Conservation (phyloP, 192 early-diverging fungal species). For the Rhizophagus clarus region DNA sequence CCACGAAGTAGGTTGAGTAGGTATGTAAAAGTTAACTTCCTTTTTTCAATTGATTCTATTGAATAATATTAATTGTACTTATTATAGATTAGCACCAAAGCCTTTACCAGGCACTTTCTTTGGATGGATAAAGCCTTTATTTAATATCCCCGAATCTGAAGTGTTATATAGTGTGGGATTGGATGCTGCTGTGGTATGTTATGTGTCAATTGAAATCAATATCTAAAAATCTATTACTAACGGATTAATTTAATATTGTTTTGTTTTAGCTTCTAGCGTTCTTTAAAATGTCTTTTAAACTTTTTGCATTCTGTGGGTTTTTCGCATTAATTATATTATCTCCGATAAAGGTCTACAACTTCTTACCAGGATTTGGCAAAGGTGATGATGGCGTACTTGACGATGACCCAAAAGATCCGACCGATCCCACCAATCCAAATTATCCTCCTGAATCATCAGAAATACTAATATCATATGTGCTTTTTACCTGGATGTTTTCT, state of each 20-base stretch:
- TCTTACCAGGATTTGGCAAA: not conserved
- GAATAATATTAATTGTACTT: not conserved
- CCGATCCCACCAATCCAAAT: not conserved
- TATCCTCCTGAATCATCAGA: not conserved
- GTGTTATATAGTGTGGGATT: constrained; percentile 56
- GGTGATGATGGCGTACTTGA: not conserved
- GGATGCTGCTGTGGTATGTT: constrained; percentile 57
- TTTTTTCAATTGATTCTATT: not conserved
- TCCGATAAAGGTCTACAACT: constrained; percentile 44
- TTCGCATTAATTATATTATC: constrained; percentile 50
- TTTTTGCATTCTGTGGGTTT: constrained; percentile 51
- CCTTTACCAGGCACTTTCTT: constrained; percentile 46
- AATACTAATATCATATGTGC: constrained; percentile 7
- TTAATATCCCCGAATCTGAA: constrained; percentile 44
- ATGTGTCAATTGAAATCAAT: not conserved
- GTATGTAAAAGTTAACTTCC: constrained; percentile 4
- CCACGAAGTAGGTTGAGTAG: constrained; percentile 41
- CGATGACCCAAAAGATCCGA: not conserved
- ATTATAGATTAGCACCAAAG: constrained; percentile 47
- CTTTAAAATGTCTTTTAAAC: constrained; percentile 49
- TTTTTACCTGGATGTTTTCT: constrained; percentile 60
- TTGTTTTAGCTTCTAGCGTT: constrained; percentile 54
- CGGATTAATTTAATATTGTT: not conserved
- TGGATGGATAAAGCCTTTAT: constrained; percentile 56
- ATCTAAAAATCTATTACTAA: not conserved